Percentiles rank a stretch among this genome's conserved stretches.
Conservation (phyloP, 345 rosid genomes). For the Punica granatum region DNA sequence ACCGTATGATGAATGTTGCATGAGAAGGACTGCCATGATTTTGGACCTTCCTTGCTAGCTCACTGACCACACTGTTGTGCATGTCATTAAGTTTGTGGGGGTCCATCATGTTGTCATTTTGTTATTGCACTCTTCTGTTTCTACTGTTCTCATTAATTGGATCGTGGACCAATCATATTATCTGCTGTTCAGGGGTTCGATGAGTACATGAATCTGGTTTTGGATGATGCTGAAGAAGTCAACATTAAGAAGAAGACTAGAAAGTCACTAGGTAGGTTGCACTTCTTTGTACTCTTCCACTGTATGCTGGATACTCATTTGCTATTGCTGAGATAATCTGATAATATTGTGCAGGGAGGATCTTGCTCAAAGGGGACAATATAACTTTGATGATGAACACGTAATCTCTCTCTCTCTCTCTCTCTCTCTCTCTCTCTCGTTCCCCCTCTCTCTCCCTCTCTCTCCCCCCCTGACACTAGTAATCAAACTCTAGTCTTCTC, state of each 20-base stretch:
- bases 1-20: too few relatives aligned
- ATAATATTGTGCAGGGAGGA: constrained; percentile 52
- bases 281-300: background rate
- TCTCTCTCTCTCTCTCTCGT: background rate
- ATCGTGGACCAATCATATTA: too few relatives aligned
- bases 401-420: constrained; percentile 28
- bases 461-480: too few relatives aligned
- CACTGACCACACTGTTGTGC: too few relatives aligned
- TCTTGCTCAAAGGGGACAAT: constrained; percentile 86
- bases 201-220: constrained; percentile 95
- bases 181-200: constrained; percentile 69
- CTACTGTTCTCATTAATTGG: too few relatives aligned
- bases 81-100: too few relatives aligned
- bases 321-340: background rate
- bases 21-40: too few relatives aligned
- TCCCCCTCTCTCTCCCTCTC: too few relatives aligned
- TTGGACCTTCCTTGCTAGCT: too few relatives aligned
- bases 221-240: constrained; percentile 97
- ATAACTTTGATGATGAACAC: constrained; percentile 91
- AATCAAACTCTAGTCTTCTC: background rate
- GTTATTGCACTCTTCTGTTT: too few relatives aligned
- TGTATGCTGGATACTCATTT: background rate
- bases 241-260: constrained; percentile 76
- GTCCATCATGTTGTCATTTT: too few relatives aligned
- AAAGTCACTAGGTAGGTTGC: constrained; percentile 59